These are phyloP conservation scores for Crassisporium funariophilum DNA, from an alignment of 768 basidiomycete genomes.

Conservation along the genomic window DNA sequence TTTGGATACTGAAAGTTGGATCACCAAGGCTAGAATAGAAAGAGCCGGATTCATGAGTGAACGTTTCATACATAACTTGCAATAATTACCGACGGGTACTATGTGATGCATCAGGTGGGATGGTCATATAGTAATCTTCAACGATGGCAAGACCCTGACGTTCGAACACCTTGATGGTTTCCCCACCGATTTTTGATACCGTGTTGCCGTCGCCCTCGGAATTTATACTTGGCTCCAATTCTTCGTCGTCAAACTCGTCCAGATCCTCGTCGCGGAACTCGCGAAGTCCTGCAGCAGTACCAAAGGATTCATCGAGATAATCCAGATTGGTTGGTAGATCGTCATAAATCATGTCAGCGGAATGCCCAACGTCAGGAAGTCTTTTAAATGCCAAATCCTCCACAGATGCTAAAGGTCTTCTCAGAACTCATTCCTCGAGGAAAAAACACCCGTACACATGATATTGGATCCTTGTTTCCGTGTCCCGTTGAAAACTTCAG, in stretches of 20 bases:
- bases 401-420: conserved; percentile 55
- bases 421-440: not conserved
- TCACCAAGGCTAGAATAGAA: conserved; percentile 44
- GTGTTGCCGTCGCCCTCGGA: conserved; percentile 30
- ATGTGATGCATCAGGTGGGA: conserved; percentile 56
- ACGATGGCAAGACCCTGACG: conserved; percentile 63
- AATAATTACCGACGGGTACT: conserved; percentile 45
- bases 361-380: conserved; percentile 73
- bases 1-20: conserved; percentile 51
- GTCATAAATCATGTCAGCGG: conserved; percentile 88
- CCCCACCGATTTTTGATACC: conserved; percentile 72
- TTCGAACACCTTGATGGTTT: conserved; percentile 81
- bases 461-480: conserved; percentile 23
- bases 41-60: not conserved
- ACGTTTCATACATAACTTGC: not conserved
- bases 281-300: conserved; percentile 73
- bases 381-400: conserved; percentile 82
- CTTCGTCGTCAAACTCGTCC: conserved; percentile 62
- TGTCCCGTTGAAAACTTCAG: conserved; percentile 18
- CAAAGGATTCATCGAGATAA: conserved; percentile 84
- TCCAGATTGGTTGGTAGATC: conserved; percentile 89
- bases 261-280: conserved; percentile 74
- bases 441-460: conserved; percentile 35
- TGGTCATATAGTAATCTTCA: conserved; percentile 73
- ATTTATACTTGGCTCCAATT: conserved; percentile 25